Base-by-base conservation (phyloP, 2,329 filamentous ascomycete species). In the Scedosporium dehoogii region DNA sequence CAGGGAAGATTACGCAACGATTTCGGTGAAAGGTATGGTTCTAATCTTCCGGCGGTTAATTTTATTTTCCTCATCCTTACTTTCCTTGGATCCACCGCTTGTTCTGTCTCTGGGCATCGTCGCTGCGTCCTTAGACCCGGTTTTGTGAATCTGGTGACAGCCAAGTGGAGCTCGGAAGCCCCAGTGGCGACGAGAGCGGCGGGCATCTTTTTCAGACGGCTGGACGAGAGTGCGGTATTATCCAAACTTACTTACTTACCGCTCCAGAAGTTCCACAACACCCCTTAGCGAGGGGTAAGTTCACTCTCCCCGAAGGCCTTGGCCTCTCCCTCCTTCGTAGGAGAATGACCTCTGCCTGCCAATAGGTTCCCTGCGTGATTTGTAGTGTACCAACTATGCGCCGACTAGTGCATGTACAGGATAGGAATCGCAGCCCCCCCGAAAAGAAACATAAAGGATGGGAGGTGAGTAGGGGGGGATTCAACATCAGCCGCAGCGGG, bases 1-100 rank as follows among this genome's bases (percentile, higher is more conserved):
- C 51, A 55, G 51, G 51, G 51, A 55, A 55, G 51, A 55, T 55
- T 55, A 27, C 51, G 51, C 51, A 55, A 55, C 51, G 51, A 23
- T 55, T 55, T 55, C 51, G 51, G 51, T 55, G 51, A 55, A 55
- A 55, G 51, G 12, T 23, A 55, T 27, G 51, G 51, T 27, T 25
- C 18, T 27, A 55, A 55, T 55, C 44, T 21, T 48, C 44, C 44
- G 23, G 18, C 51, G 23, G 33, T 38, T 38, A 38, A 38, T 38
- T 38, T 38, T 38, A 38, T 12, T 55, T 18, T 55, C 23, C 51
- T 23, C 51, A 10, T 25, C 18, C 16, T 21, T 55, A 7, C 51
- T 55, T 27, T 23, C 23, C 12, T 27, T 23, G 18, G 18, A 23
- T 55, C 51, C 51, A 55, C 51, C 51, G 23, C 51, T 16, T 23